Evolutionary conservation across 441 rosid genomes (phyloP).

Genomic region (Kokia cookei): DNA sequence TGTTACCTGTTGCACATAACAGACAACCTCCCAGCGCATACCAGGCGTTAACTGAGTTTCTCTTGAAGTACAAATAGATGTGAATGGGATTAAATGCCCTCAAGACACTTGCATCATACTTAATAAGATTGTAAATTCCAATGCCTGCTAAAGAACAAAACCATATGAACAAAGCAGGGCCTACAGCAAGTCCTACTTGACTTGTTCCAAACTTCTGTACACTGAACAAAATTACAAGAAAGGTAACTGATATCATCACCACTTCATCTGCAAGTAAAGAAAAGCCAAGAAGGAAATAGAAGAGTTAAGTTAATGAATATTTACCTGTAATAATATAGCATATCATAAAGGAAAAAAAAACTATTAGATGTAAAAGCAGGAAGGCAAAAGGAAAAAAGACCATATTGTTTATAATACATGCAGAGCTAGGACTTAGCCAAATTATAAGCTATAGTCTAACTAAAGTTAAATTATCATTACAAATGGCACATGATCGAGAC

Average conservation of each 20-base stretch:
- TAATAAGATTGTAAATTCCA: slow-evolving; percentile 82
- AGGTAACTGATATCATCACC: slow-evolving; percentile 88
- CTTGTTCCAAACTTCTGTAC: slow-evolving; percentile 97
- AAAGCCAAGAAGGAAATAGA: slow-evolving; percentile 6
- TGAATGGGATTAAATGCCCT: slow-evolving; percentile 89
- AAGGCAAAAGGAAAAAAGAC: neutral
- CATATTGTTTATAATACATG: neutral
- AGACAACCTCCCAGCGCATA: slow-evolving; percentile 96
- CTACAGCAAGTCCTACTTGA: slow-evolving; percentile 90
- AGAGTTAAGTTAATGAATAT: slow-evolving; percentile 18
- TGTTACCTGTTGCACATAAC: slow-evolving; percentile 90
- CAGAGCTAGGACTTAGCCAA: neutral
- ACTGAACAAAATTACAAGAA: slow-evolving; percentile 87
- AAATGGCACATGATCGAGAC: neutral
- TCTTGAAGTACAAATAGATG: slow-evolving; percentile 81
- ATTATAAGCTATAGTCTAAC: neutral
- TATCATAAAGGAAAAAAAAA: slow-evolving; percentile 1
- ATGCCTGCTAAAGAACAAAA: slow-evolving; percentile 88
- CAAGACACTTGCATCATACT: slow-evolving; percentile 64
- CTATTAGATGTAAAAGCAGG: neutral
- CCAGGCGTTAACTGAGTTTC: slow-evolving; percentile 86
- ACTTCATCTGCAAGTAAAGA: slow-evolving; percentile 74
- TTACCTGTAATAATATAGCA: neutral
- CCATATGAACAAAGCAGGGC: slow-evolving; percentile 95
- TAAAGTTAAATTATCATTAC: neutral